Base-by-base conservation (phyloP, 179 eudicot species). In the Silene coronaria region DNA sequence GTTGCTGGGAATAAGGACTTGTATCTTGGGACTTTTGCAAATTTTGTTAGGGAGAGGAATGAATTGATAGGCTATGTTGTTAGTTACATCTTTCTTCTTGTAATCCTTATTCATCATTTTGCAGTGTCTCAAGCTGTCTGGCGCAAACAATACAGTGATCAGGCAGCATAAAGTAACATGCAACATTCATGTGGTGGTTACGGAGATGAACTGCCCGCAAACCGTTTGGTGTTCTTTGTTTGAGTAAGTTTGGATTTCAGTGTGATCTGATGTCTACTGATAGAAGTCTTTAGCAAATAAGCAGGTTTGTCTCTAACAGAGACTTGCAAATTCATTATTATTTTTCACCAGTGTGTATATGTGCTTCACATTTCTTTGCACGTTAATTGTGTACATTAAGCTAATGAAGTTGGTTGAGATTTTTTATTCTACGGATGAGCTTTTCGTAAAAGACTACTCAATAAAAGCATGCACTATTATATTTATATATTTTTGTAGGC, bases 1-100 rank as follows among this genome's bases (percentile, higher is more conserved):
- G 97, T 91, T 53, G 91, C 94, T 9, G 97, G 97, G 36, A 91
- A 91, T 85, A 91, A 91, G 82, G 93, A 91, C 80, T 90, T 91
- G 14, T 91, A 91, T 78, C 92, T 91, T 30, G 97, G 97, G 34
- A 91, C 97, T 75, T 91, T 88, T 78, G n/a, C n/a, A n/a, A n/a
- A n/a, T n/a, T n/a, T n/a, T n/a, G n/a, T n/a, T n/a, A n/a, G n/a
- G n/a, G n/a, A n/a, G n/a, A n/a, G 23, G 26, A 21, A 19, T 68
- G 19, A 62, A 38, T 42, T 23, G 6, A 19, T 21, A 11, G 22
- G 51, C 51, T 67, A 10, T 38, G 55, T 22, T 22, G 28, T 22
- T 68, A 19, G 7, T 21, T 36, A 38, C 53, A 32, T 67, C 26
- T 21, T 62, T 62, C 8, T 62, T 42, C 27, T 42, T 48, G 6